phyloP scores from a whole-genome alignment of 495 filamentous ascomycete species.

The Sabuloglossum arenarium region DNA sequence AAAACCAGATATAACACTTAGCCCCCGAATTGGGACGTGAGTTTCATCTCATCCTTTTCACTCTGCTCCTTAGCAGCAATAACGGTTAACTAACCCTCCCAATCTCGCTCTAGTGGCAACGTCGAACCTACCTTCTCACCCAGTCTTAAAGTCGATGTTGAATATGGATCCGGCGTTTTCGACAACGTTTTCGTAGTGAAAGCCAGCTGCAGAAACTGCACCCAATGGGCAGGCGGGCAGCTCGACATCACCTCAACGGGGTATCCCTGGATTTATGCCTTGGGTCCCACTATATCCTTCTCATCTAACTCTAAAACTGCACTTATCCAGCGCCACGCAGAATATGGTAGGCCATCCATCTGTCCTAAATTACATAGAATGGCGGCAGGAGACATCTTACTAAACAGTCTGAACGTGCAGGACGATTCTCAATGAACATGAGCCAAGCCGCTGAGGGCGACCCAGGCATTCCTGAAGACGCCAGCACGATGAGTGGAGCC shows the following conservation, averaged over 20 bases:
- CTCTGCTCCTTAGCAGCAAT: no score
- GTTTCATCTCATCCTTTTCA: no score
- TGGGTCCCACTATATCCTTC: slow-evolving; percentile 9
- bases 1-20: slow-evolving; percentile 11
- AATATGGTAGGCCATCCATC: slow-evolving; percentile 6
- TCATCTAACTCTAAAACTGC: slow-evolving; percentile 6
- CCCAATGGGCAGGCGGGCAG: slow-evolving; percentile 6
- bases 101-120: slow-evolving; percentile 2
- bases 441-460: slow-evolving; percentile 5
- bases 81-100: neutral
- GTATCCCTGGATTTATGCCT: slow-evolving; percentile 14
- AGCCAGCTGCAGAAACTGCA: slow-evolving; percentile 10
- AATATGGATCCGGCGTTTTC: slow-evolving; percentile 9
- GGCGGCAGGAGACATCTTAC: no score
- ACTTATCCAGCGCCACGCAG: slow-evolving; percentile 7
- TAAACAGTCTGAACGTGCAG: neutral
- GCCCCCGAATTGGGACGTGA: slow-evolving; percentile 9
- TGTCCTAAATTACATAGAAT: neutral
- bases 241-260: slow-evolving; percentile 6
- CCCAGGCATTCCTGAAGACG: slow-evolving; percentile 7
- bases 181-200: slow-evolving; percentile 12
- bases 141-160: slow-evolving; percentile 6
- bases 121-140: slow-evolving; percentile 8
- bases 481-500: slow-evolving; percentile 2
- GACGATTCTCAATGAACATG: slow-evolving; percentile 13